phyloP scores from a whole-genome alignment of 2,329 filamentous ascomycete species.

The Colletotrichum orbiculare region DNA sequence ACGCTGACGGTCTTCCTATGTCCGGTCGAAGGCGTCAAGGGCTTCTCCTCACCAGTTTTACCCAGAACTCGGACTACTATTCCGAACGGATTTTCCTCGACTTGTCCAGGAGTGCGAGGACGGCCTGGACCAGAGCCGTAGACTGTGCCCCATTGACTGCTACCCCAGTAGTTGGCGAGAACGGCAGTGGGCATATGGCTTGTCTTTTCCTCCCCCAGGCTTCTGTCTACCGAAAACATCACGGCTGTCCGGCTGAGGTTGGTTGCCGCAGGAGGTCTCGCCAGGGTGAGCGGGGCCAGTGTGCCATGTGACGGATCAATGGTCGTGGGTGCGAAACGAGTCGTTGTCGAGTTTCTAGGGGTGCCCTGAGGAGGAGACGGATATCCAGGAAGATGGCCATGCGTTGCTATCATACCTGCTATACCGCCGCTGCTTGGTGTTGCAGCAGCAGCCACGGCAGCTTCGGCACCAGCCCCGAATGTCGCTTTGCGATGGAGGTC shows the following conservation, averaged over 20 bases:
- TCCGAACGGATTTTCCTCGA: conserved; percentile 54
- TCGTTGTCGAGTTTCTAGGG: conserved; percentile 23
- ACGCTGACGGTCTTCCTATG: conserved; percentile 59
- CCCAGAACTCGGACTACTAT: conserved; percentile 51
- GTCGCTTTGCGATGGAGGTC: conserved; percentile 87
- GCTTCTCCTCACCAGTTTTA: conserved; percentile 42
- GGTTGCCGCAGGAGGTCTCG: conserved; percentile 84
- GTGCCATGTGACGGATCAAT: conserved; percentile 56
- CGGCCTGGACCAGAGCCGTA: conserved; percentile 43
- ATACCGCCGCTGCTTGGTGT: conserved; percentile 71
- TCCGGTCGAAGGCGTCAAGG: conserved; percentile 24
- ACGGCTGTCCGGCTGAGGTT: conserved; percentile 89
- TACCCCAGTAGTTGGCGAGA: conserved; percentile 95
- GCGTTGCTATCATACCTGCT: conserved; percentile 85
- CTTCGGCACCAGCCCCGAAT: conserved; percentile 59
- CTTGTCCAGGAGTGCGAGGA: conserved; percentile 33
- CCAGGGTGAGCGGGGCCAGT: conserved; percentile 84
- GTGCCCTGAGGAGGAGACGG: conserved; percentile 37
- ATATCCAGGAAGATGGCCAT: conserved; percentile 78
- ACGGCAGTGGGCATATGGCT: conserved; percentile 84
- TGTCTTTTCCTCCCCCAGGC: conserved; percentile 72
- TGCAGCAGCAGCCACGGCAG: conserved; percentile 51
- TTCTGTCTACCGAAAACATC: conserved; percentile 80
- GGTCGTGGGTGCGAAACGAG: conserved; percentile 42
- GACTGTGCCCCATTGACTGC: conserved; percentile 74